A percentile compares a stretch with the other conserved stretches of the same genome.
Evolutionary conservation across 2,329 filamentous ascomycete species (phyloP).

Genomic region (Pseudogymnoascus sp.): DNA sequence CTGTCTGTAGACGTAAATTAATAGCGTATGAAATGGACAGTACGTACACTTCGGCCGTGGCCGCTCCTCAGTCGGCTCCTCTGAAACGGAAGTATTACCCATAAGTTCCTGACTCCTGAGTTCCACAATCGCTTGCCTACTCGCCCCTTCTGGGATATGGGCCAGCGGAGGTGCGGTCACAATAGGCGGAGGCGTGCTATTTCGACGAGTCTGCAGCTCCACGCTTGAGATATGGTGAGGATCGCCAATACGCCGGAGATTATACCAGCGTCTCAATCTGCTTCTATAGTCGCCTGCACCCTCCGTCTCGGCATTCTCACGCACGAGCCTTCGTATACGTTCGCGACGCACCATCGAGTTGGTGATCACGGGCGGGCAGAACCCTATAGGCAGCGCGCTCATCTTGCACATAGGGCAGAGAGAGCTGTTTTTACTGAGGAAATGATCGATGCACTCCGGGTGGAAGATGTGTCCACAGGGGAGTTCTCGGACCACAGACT

Average conservation of each 20-base stretch:
- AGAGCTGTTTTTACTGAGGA: conserved; percentile 69
- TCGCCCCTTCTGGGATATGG: neutral
- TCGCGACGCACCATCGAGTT: conserved; percentile 83
- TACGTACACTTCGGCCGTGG: conserved; percentile 20
- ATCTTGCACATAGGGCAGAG: conserved; percentile 88
- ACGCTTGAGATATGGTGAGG: conserved; percentile 1
- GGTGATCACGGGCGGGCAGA: conserved; percentile 60
- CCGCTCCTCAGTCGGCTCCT: conserved; percentile 16
- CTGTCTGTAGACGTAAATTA: neutral
- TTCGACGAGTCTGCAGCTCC: neutral
- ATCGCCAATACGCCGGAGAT: neutral
- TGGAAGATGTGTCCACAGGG: conserved; percentile 92
- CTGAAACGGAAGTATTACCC: neutral
- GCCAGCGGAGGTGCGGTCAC: neutral
- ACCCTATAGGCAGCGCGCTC: conserved; percentile 63
- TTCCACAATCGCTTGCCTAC: conserved; percentile 20
- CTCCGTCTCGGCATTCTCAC: neutral
- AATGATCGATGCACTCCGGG: conserved; percentile 81
- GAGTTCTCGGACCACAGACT: conserved; percentile 72
- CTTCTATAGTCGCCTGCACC: conserved; percentile 43
- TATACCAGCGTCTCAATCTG: conserved; percentile 25
- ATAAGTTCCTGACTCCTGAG: conserved; percentile 23
- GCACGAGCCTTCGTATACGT: conserved; percentile 45
- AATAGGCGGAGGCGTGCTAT: neutral
- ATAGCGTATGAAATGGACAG: neutral